Base-by-base conservation (phyloP, 768 basidiomycete genomes). In the Suillus sp. region DNA sequence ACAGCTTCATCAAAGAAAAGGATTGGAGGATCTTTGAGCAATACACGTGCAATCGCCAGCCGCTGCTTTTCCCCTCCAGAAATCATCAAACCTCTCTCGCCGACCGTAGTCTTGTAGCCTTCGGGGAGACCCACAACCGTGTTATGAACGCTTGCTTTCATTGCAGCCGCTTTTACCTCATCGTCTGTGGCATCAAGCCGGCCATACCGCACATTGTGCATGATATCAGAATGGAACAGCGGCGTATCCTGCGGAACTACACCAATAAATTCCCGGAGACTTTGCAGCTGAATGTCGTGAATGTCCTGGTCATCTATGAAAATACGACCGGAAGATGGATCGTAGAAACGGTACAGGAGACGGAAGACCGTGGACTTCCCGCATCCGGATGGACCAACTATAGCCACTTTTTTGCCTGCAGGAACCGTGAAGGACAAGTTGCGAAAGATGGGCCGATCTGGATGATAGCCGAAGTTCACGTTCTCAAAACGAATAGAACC, bases 181-280 rank as follows among this genome's bases (percentile, higher is more conserved):
- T 92, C 92, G 66, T 99, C 95, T 2, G 80, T 90, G 54, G 96
- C 96, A 62, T 89, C 86, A 34, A 99, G 76, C 27, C 90, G 81
- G 1, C 97, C 97, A 73, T 99, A 99, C 14, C 96, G 83, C 54
- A 99, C 86, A 71, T 99, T 99, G 73, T 98, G 94, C 83, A 97
- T 80, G 53, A 99, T 89, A 72, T 98, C 90, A 6, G 93, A 89
- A 74, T 99, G 96, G 83, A 99, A 99, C 3, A 99, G 80, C 1
- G 97, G 96, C 18, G 96, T 99, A 70, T 99, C 97, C 74, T 99
- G 96, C 1, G 97, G 97, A 1, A 99, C 97, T 20, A 99, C 94
- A 2, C 96, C 97, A 35, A 99, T 90, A 3, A 82, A 77, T 51
- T 78, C 78, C 20, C 97, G 84, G 1, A 99, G 78, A 40, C 87